A percentile compares a stretch with the other conserved stretches of the same genome.
phyloP scores from a whole-genome alignment of 495 filamentous ascomycete genomes.

The Filosporella fistucella region DNA sequence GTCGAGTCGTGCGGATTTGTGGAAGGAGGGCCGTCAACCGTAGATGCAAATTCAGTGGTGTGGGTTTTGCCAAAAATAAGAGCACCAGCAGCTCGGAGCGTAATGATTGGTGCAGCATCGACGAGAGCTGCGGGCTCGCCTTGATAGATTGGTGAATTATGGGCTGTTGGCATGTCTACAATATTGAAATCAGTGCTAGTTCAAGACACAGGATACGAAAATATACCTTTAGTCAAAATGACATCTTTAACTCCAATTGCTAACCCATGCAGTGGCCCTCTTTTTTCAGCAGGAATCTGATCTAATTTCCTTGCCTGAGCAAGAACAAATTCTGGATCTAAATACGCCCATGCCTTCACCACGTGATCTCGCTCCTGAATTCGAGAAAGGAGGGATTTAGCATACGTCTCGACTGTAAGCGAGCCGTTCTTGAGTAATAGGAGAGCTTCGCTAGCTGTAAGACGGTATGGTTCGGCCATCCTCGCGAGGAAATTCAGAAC shows the following conservation, averaged over 20 bases:
- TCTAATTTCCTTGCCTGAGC: conserved; percentile 47
- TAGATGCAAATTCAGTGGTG: conserved; percentile 48
- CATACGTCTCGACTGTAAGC: conserved; percentile 47
- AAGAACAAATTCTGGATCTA: conserved; percentile 39
- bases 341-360: conserved; percentile 51
- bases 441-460: conserved; percentile 35
- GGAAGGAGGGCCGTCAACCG: conserved; percentile 30
- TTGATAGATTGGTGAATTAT: conserved; percentile 44
- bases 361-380: conserved; percentile 40
- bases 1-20: conserved; percentile 41
- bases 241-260: conserved; percentile 55
- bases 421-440: conserved; percentile 28
- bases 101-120: conserved; percentile 39
- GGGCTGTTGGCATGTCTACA: conserved; percentile 46
- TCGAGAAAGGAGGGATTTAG: conserved; percentile 43
- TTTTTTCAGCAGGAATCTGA: conserved; percentile 32
- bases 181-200: too few species aligned
- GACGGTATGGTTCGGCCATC: conserved; percentile 29
- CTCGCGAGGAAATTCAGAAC: too few species aligned
- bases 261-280: conserved; percentile 50
- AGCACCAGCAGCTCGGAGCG: conserved; percentile 41
- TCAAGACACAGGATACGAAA: too few species aligned
- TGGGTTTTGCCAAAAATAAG: conserved; percentile 47
- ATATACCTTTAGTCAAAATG: conserved; percentile 49
- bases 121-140: conserved; percentile 27